Conservation (phyloP, 2,329 filamentous ascomycete genomes). For the Aspergillus ruber region DNA sequence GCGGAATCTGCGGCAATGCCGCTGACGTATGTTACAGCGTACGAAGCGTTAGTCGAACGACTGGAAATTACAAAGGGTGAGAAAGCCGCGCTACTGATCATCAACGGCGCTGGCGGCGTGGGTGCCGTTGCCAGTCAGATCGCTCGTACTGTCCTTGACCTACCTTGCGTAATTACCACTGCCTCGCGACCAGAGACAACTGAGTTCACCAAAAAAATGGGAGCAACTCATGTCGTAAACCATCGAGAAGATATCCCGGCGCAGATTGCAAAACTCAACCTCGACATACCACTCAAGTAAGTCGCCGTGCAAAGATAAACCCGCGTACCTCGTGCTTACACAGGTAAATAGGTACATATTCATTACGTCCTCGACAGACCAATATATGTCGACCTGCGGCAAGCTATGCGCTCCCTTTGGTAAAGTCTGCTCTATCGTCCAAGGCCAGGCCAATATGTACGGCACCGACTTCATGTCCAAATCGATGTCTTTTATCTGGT, state of each 20-base stretch:
- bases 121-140: conserved; percentile 42
- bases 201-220: conserved; percentile 35
- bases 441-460: conserved; percentile 40
- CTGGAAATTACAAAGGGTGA: conserved; percentile 35
- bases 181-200: conserved; percentile 37
- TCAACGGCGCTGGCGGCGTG: conserved; percentile 43
- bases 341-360: conserved; percentile 32
- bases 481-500: conserved; percentile 39
- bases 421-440: conserved; percentile 43
- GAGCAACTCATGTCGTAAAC: conserved; percentile 40
- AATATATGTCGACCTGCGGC: conserved; percentile 34
- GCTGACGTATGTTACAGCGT: conserved; percentile 41
- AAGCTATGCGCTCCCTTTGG: conserved; percentile 40
- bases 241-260: conserved; percentile 29
- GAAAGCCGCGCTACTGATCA: conserved; percentile 37
- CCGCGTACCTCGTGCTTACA: too few species aligned
- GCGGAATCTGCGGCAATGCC: conserved; percentile 40
- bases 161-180: conserved; percentile 41
- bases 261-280: conserved; percentile 8
- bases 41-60: conserved; percentile 38
- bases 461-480: conserved; percentile 44
- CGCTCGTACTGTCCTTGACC: conserved; percentile 31
- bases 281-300: conserved; percentile 16
- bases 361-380: conserved; percentile 37
- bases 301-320: background rate